Conservation (phyloP, 2,329 filamentous ascomycete genomes). For the Onygena corvina region DNA sequence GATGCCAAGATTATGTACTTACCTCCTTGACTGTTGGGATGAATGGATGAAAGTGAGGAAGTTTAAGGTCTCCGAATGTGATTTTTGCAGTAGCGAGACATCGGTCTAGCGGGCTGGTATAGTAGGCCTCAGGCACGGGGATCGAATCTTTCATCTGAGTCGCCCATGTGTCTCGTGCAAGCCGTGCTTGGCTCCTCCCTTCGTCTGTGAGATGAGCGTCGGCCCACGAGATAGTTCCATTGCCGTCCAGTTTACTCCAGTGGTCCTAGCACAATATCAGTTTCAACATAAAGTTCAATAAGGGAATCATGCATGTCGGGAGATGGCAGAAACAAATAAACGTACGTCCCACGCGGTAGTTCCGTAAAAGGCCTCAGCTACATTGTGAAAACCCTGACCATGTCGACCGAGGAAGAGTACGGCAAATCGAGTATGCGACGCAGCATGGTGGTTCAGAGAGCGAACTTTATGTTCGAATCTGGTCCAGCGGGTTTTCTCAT, state of each 20-base stretch:
- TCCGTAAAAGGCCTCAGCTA: conserved; percentile 47
- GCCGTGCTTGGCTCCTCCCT: conserved; percentile 42
- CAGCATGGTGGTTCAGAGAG: conserved; percentile 33
- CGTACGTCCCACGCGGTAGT: conserved; percentile 48
- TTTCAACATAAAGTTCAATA: neutral
- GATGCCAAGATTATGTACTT: neutral
- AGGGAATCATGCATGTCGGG: neutral
- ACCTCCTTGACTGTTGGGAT: conserved; percentile 47
- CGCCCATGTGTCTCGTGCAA: conserved; percentile 37
- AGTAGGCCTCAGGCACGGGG: conserved; percentile 44
- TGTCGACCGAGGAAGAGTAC: conserved; percentile 50
- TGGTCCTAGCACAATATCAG: conserved; percentile 34
- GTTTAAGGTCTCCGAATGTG: conserved; percentile 39
- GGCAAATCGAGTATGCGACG: conserved; percentile 37
- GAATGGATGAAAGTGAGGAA: conserved; percentile 39
- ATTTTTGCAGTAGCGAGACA: conserved; percentile 46
- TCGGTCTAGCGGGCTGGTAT: conserved; percentile 46
- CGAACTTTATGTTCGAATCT: conserved; percentile 40
- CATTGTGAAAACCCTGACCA: conserved; percentile 51
- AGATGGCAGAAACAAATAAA: conserved; percentile 12
- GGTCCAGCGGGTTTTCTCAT: conserved; percentile 43
- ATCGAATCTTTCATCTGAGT: conserved; percentile 38
- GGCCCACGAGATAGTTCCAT: conserved; percentile 43
- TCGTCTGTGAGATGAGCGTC: conserved; percentile 46
- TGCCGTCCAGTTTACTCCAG: conserved; percentile 48